phyloP scores from a whole-genome alignment of 2,329 filamentous ascomycete species.

The Colletotrichum karsti region DNA sequence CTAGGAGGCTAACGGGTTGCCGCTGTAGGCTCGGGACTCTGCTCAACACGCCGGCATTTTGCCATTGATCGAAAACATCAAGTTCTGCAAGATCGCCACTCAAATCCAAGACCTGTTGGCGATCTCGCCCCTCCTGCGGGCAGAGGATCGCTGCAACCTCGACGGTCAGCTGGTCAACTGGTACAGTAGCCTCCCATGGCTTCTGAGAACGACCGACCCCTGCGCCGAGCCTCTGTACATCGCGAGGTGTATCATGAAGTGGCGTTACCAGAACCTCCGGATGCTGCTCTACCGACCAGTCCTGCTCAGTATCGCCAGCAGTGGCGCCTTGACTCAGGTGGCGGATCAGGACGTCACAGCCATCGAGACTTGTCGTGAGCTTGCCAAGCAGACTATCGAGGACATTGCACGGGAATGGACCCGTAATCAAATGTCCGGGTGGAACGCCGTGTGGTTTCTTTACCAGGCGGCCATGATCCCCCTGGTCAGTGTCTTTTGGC shows the following conservation, averaged over 20 bases:
- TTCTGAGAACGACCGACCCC: conserved; percentile 70
- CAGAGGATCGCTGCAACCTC: conserved; percentile 71
- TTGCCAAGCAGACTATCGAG: conserved; percentile 76
- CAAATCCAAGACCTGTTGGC: conserved; percentile 80
- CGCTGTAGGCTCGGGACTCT: conserved; percentile 50
- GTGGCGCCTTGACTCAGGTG: conserved; percentile 55
- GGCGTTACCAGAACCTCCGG: conserved; percentile 82
- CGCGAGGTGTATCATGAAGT: conserved; percentile 79
- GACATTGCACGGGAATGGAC: conserved; percentile 77
- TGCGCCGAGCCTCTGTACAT: conserved; percentile 77
- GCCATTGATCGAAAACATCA: conserved; percentile 78
- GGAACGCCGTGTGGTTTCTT: conserved; percentile 84
- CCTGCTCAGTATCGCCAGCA: conserved; percentile 70
- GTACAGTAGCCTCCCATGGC: conserved; percentile 75
- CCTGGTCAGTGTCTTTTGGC: conserved; percentile 77
- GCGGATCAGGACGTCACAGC: conserved; percentile 71
- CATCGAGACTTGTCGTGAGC: conserved; percentile 73
- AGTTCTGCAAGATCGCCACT: conserved; percentile 82
- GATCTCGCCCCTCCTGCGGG: conserved; percentile 72
- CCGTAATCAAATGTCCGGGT: conserved; percentile 79
- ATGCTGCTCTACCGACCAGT: conserved; percentile 80
- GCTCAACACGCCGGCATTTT: conserved; percentile 72
- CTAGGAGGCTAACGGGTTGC: not conserved
- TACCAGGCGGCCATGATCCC: conserved; percentile 85
- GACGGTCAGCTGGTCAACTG: conserved; percentile 76